Base-by-base conservation (phyloP, 164 flowering plant species). In the Magnolia sinica region DNA sequence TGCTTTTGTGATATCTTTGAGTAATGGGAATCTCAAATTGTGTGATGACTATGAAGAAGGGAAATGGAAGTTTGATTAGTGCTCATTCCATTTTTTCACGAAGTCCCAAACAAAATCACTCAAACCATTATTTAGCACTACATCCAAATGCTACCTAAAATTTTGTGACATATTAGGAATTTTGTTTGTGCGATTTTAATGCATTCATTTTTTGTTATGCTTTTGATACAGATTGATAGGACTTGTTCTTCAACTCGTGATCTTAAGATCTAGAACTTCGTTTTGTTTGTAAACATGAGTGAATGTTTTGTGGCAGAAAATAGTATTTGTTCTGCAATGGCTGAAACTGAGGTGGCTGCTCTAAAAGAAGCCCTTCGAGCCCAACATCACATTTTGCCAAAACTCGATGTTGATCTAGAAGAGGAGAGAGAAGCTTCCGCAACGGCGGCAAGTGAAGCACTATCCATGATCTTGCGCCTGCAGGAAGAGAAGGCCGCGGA, bases 391-490 rank as follows among this genome's bases (percentile, higher is more conserved):
- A 91, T 91, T 73, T 82, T 96, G 20, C 92, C 89, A 59, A 84
- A 89, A 59, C 94, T 96, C 2, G 83, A 87, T 79, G 27, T 61
- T 7, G 99, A 96, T 73, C 76, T 96, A 55, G 99, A 96, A 37
- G 87, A 79, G 73, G 99, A 96, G 72, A 83, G 99, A 79, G 99
- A 96, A 80, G 89, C 97, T 14, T 85, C 99, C 0, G 83, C 91
- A 7, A 77, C 92, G 10, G 95, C 99, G 4, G 92, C 92, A 5
- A 89, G 82, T 74, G 98, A 94, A 81, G 89, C 99, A 19, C 59
- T 96, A 23, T 89, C 98, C 0, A 92, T 92, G 92, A 96, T 96
- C 19, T 74, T 91, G 77, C 92, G 97, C 9, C 68, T 96, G 70
- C 99, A 96, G 82, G 94, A 86, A 27, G 97, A 91, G 76, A 92